Conservation (phyloP, 306 rosid species). For the Cicer chorassanicum region DNA sequence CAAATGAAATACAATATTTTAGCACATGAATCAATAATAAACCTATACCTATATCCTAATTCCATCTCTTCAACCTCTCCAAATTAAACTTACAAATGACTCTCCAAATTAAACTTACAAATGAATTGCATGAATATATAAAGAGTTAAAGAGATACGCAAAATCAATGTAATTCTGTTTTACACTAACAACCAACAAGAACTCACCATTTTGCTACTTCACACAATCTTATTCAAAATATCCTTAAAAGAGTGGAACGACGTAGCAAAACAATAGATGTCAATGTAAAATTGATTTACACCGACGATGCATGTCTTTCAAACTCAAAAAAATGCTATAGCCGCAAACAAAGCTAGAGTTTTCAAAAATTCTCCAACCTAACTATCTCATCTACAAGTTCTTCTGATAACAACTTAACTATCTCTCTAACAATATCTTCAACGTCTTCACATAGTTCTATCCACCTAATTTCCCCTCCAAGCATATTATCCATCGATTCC, state of each 20-base stretch:
- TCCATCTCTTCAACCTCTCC: constrained; percentile 44
- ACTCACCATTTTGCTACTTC: no score
- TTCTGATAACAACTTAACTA: constrained; percentile 64
- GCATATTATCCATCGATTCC: constrained; percentile 47
- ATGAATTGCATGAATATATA: constrained; percentile 32
- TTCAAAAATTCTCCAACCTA: constrained; percentile 53
- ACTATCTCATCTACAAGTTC: constrained; percentile 70
- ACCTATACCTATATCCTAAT: constrained; percentile 44
- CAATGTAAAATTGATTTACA: no score
- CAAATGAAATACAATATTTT: constrained; percentile 29
- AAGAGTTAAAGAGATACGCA: no score
- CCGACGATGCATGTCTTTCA: no score
- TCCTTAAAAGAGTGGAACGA: no score
- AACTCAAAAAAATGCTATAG: background rate
- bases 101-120: constrained; percentile 48
- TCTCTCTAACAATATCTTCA: constrained; percentile 63
- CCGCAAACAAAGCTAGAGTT: constrained; percentile 36
- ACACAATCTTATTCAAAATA: no score
- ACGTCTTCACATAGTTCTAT: constrained; percentile 67
- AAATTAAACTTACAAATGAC: constrained; percentile 11
- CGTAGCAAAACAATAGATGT: no score
- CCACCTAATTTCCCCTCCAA: constrained; percentile 62
- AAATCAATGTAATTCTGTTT: no score
- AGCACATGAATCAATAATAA: constrained; percentile 49
- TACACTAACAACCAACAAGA: no score